Evolutionary conservation across 2,329 filamentous ascomycete species (phyloP).

Genomic region (Clarireedia hainanense): DNA sequence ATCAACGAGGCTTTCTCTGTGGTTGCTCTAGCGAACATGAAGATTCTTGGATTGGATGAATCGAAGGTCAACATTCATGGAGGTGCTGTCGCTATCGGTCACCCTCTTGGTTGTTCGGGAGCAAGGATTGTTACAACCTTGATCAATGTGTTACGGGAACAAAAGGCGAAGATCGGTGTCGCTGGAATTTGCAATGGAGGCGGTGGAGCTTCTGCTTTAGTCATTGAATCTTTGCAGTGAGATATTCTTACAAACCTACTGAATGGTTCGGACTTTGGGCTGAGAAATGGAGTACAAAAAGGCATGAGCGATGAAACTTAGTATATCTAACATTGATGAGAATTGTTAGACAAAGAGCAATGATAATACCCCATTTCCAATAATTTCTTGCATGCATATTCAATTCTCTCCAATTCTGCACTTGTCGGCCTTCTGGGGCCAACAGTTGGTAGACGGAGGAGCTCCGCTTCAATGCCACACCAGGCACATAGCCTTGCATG

Average conservation of each 20-base stretch:
- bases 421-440: too few species aligned
- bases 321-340: too few species aligned
- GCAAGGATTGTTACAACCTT: slow-evolving; percentile 90
- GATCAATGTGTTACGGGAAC: slow-evolving; percentile 79
- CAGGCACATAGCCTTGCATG: slow-evolving; percentile 1
- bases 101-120: slow-evolving; percentile 88
- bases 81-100: slow-evolving; percentile 90
- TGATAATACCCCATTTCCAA: not conserved
- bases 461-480: too few species aligned
- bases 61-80: slow-evolving; percentile 94
- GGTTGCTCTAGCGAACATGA: slow-evolving; percentile 92
- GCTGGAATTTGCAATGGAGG: slow-evolving; percentile 98
- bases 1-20: slow-evolving; percentile 99
- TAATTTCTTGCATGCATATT: not conserved
- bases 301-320: not conserved
- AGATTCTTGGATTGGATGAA: slow-evolving; percentile 70
- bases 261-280: not conserved
- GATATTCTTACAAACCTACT: not conserved
- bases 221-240: slow-evolving; percentile 58
- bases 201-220: slow-evolving; percentile 86
- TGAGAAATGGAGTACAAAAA: slow-evolving; percentile 3
- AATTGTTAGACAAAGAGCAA: not conserved
- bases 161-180: slow-evolving; percentile 87
- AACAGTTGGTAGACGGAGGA: too few species aligned
- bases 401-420: too few species aligned